These are phyloP conservation scores for Podaxis sp. DNA, from an alignment of 768 basidiomycete species.

Conservation along the genomic window DNA sequence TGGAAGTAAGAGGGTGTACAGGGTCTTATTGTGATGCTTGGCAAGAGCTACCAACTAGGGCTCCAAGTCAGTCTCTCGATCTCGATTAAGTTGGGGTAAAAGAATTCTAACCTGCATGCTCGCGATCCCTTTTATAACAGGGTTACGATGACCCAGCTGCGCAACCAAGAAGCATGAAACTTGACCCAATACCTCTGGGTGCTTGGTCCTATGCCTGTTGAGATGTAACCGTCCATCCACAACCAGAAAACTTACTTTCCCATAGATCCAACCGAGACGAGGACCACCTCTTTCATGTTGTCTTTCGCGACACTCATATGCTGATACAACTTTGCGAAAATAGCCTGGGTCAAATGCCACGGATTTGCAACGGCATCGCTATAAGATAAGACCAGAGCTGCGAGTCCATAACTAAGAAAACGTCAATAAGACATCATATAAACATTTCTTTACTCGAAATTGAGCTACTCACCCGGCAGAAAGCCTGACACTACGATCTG, in stretches of 20 bases:
- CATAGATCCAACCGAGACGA: constrained; percentile 60
- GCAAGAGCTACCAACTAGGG: constrained; percentile 57
- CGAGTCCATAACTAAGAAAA: constrained; percentile 43
- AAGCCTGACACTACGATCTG: constrained; percentile 58
- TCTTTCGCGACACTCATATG: constrained; percentile 46
- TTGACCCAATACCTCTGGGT: constrained; percentile 53
- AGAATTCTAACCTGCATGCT: constrained; percentile 55
- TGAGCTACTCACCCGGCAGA: constrained; percentile 60
- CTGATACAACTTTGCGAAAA: constrained; percentile 46
- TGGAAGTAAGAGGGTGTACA: constrained; percentile 68
- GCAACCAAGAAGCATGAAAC: constrained; percentile 61
- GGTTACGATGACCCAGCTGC: constrained; percentile 66
- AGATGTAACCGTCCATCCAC: not conserved
- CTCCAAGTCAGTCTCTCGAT: not conserved
- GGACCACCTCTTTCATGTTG: constrained; percentile 57
- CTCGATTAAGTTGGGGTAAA: constrained; percentile 2
- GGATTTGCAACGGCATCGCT: constrained; percentile 30
- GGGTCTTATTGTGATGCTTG: constrained; percentile 54
- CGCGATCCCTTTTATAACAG: constrained; percentile 66
- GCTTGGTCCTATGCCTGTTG: constrained; percentile 37
- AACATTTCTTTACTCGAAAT: not conserved
- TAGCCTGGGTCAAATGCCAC: constrained; percentile 31
- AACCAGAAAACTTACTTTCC: constrained; percentile 37
- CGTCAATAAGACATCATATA: not conserved
- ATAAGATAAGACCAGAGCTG: constrained; percentile 44